Conservation (phyloP, 83 land plant species). For the Larix sibirica region DNA sequence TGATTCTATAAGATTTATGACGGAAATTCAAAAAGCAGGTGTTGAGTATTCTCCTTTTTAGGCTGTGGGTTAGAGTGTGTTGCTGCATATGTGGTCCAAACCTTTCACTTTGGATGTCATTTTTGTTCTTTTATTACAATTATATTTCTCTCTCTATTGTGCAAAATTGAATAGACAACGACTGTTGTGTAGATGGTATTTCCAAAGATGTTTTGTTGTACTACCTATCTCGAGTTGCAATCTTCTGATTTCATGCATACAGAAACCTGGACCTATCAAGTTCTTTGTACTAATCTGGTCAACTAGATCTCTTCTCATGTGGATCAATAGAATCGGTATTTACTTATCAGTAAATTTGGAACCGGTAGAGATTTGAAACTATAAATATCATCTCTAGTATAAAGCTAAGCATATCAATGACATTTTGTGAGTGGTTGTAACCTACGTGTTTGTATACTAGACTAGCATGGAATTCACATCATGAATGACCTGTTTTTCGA, state of each 20-base stretch:
- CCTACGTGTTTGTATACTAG: no score
- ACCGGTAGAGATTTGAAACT: background rate
- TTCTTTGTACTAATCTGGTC: background rate
- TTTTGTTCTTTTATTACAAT: background rate
- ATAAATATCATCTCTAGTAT: background rate
- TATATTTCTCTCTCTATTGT: background rate
- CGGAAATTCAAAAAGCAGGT: background rate
- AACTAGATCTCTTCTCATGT: background rate
- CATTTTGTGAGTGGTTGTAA: no score
- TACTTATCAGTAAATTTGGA: background rate
- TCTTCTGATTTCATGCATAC: background rate
- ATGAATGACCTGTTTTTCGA: no score
- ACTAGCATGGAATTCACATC: no score
- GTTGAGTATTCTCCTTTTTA: background rate
- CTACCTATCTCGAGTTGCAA: background rate
- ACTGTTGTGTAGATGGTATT: background rate
- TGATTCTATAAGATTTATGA: background rate
- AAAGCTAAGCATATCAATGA: no score
- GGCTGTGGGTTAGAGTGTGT: background rate
- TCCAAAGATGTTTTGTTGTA: background rate
- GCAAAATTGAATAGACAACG: background rate
- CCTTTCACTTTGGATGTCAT: slow-evolving; percentile 6
- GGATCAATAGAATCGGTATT: background rate
- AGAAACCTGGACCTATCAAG: background rate
- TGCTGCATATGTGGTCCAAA: background rate